Conservation (phyloP, 768 basidiomycete species). For the Amanita subjunquillea region DNA sequence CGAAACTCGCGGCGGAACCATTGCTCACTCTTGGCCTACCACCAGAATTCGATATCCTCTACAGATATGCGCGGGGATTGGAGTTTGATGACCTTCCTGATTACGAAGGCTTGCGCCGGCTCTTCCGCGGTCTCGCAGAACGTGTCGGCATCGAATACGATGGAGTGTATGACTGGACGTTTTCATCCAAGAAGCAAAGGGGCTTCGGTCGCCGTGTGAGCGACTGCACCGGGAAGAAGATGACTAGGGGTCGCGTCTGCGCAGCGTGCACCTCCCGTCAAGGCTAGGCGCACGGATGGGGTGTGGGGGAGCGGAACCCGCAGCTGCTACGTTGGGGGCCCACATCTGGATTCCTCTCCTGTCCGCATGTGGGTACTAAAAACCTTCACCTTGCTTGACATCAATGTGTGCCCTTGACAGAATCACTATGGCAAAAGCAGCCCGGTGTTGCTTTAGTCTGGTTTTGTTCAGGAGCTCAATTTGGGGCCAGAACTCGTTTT, state of each 20-base stretch:
- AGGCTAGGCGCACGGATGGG: slow-evolving; percentile 4
- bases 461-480: not conserved
- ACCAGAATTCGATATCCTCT: slow-evolving; percentile 73
- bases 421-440: not conserved
- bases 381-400: not conserved
- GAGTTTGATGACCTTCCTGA: slow-evolving; percentile 87
- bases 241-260: slow-evolving; percentile 20
- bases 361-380: not conserved
- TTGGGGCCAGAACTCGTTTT: too few relatives aligned
- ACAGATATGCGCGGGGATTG: slow-evolving; percentile 69
- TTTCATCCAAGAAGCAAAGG: slow-evolving; percentile 12
- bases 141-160: slow-evolving; percentile 48
- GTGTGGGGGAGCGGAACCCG: not conserved
- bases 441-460: too few relatives aligned
- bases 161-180: slow-evolving; percentile 35
- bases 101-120: slow-evolving; percentile 69
- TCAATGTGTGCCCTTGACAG: not conserved
- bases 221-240: slow-evolving; percentile 13
- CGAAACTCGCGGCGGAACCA: slow-evolving; percentile 56
- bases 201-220: slow-evolving; percentile 14
- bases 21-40: slow-evolving; percentile 69
- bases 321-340: not conserved
- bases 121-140: slow-evolving; percentile 54
- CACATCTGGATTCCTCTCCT: not conserved
- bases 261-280: slow-evolving; percentile 29